These are phyloP conservation scores for Paraphaeosphaeria sporulosa DNA, from an alignment of 2,329 filamentous ascomycete species.

Conservation along the genomic window DNA sequence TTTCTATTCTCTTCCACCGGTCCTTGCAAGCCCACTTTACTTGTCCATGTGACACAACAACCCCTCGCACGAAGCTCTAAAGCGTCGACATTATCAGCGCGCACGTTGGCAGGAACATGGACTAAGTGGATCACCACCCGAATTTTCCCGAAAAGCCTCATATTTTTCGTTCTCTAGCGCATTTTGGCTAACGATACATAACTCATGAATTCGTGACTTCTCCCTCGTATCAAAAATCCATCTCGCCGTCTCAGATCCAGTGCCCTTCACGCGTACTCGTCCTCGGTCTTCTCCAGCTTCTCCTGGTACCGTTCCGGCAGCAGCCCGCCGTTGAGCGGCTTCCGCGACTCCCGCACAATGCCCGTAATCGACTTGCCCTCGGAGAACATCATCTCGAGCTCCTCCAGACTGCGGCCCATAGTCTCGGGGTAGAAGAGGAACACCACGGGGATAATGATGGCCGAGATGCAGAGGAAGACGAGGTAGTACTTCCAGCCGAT, in stretches of 20 bases:
- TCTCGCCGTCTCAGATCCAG: background rate
- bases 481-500: conserved; percentile 64
- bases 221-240: background rate
- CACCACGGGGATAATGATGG: conserved; percentile 55
- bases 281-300: conserved; percentile 21
- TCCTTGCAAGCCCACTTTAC: too few species aligned
- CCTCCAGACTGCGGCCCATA: conserved; percentile 60
- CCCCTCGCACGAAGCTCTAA: background rate
- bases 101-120: background rate
- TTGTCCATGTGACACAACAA: background rate
- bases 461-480: conserved; percentile 57
- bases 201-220: conserved; percentile 4
- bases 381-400: conserved; percentile 51
- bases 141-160: background rate
- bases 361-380: conserved; percentile 44
- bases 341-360: conserved; percentile 33
- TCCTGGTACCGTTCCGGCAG: conserved; percentile 17
- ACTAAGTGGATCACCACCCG: background rate
- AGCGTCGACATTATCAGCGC: background rate
- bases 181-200: background rate
- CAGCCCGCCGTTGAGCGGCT: conserved; percentile 24
- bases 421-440: conserved; percentile 58
- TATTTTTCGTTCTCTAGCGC: background rate
- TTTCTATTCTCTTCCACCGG: too few species aligned
- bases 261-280: background rate